Evolutionary conservation across 768 basidiomycete species (phyloP), one percentile per base, ranked within the genome.

Genomic region (Podaxis carcinomalis): DNA sequence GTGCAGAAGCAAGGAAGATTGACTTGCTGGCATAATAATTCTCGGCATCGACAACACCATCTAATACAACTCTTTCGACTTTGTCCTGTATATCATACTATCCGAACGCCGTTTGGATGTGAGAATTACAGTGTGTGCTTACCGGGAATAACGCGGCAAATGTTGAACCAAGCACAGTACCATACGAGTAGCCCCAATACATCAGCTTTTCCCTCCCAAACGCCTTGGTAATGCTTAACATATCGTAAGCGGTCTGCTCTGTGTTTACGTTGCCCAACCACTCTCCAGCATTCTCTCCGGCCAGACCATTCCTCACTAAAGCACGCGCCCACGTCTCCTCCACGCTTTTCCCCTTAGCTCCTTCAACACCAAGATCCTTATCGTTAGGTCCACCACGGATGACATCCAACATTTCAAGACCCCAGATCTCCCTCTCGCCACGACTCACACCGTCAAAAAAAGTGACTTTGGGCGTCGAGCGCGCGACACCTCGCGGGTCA

Each of bases 401-500:
- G 1, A 71, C 66, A n/a, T 68, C 68, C 5, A 68, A 72, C 5
- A 3, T 2, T 16, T 36, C 32, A 14, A 13, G 9, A 4, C 7
- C 14, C 47, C 47, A 57, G 7, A 25, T 25, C 23, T 49, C 56
- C 16, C 56, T 47, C 47, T 57, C 56, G 1, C 56, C 54, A 1
- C 3, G n/a, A n/a, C 44, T 47, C 35, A 16, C 39, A 19, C n/a
- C 11, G 39, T 73, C 64, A 63, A 77, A 80, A 60, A 77, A 76
- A 0, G 69, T 73, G 3, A 68, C 72, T 3, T 68, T 64, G 7
- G 77, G 76, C 11, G 67, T 72, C 1, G 80, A 77, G 14, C 61
- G 66, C 5, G 65, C 69, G 19, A 80, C 65, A 23, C 80, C 79
- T 69, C 79, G 66, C 13, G 79, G 79, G 64, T 83, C 81, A 62